Percentiles rank a stretch among this genome's conserved stretches.
These are phyloP conservation scores for Xylariales sp. DNA, from an alignment of 2,329 filamentous ascomycete genomes.

Conservation along the genomic window DNA sequence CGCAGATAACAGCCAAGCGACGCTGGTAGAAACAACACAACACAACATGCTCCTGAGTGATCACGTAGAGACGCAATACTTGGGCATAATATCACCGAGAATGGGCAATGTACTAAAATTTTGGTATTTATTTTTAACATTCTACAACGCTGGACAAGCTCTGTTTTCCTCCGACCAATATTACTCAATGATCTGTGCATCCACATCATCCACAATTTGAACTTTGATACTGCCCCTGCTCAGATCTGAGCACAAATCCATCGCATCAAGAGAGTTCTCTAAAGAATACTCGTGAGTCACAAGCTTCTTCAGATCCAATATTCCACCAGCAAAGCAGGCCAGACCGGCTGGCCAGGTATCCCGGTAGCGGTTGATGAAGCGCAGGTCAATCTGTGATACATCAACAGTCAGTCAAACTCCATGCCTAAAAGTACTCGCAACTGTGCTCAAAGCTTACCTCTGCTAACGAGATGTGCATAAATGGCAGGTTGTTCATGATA, in stretches of 20 bases:
- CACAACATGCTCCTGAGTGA: no score
- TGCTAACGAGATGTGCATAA: slow-evolving; percentile 61
- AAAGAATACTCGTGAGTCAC: slow-evolving; percentile 61
- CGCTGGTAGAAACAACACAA: no score
- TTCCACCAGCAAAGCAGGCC: slow-evolving; percentile 51
- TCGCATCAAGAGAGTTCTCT: slow-evolving; percentile 55
- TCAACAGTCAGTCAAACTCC: slow-evolving; percentile 3
- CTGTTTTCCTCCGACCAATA: no score
- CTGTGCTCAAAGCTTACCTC: no score
- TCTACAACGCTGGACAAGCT: no score
- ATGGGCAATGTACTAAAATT: no score
- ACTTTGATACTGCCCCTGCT: slow-evolving; percentile 55
- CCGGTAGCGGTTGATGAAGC: slow-evolving; percentile 67
- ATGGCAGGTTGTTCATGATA: slow-evolving; percentile 61
- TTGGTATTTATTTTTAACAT: no score
- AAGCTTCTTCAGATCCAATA: slow-evolving; percentile 57
- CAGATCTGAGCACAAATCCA: slow-evolving; percentile 47
- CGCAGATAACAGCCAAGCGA: no score
- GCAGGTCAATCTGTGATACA: slow-evolving; percentile 52
- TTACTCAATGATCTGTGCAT: slow-evolving; percentile 11
- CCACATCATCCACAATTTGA: slow-evolving; percentile 49
- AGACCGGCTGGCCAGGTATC: slow-evolving; percentile 68
- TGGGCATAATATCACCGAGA: no score
- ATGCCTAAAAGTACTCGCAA: no score
- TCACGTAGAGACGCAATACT: no score